phyloP scores from a whole-genome alignment of 2,329 filamentous ascomycete species.

The Elsinoe ampelina region DNA sequence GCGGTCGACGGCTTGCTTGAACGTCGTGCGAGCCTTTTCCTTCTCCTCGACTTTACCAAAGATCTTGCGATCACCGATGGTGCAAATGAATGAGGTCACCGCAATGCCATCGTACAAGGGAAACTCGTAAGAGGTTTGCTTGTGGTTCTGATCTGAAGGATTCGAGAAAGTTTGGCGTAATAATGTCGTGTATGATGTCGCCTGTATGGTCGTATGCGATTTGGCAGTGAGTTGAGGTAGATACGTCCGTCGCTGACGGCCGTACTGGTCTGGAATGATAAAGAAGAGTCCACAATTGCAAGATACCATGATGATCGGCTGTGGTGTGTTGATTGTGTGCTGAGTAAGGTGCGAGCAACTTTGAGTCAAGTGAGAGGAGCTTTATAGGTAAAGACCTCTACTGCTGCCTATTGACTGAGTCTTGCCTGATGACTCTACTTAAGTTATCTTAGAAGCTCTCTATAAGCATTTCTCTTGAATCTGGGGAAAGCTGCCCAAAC shows the following conservation, averaged over 20 bases:
- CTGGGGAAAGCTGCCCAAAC: neutral
- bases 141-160: conserved; percentile 38
- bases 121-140: conserved; percentile 56
- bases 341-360: neutral
- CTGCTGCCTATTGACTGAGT: neutral
- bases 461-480: neutral
- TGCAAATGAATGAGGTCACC: conserved; percentile 58
- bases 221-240: conserved; percentile 51
- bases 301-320: conserved; percentile 15
- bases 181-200: conserved; percentile 43
- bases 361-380: neutral
- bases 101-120: conserved; percentile 65
- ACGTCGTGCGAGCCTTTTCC: conserved; percentile 50
- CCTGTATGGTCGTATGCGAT: conserved; percentile 52
- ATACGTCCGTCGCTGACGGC: conserved; percentile 28
- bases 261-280: conserved; percentile 2
- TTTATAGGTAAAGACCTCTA: neutral
- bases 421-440: neutral
- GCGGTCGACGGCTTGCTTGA: conserved; percentile 47
- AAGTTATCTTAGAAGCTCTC: too few relatives aligned
- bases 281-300: conserved; percentile 26
- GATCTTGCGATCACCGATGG: conserved; percentile 51
- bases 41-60: conserved; percentile 59
- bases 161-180: conserved; percentile 56
- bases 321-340: neutral